Evolutionary conservation across 2,329 filamentous ascomycete species (phyloP).

Genomic region (Rutstroemia sp.): DNA sequence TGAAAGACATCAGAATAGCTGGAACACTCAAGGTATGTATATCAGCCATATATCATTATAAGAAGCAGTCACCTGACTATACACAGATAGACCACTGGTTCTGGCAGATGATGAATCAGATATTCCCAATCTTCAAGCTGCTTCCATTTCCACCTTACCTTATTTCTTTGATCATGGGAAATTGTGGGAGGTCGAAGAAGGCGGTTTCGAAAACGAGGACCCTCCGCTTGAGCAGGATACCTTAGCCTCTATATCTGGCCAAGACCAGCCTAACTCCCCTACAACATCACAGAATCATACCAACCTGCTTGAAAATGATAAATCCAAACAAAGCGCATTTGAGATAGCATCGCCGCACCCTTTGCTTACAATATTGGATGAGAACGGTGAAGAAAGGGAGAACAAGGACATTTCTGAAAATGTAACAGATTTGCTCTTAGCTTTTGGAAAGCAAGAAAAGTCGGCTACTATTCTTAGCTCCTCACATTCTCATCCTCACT

Average conservation of each 20-base stretch:
- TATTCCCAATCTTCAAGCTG: no score
- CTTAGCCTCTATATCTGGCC: neutral
- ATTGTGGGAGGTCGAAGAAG: neutral
- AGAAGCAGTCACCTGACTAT: no score
- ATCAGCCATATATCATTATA: neutral
- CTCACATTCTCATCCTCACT: neutral
- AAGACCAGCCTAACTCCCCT: neutral
- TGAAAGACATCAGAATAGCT: neutral
- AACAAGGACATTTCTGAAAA: neutral
- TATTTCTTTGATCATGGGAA: neutral
- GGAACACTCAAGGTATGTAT: neutral
- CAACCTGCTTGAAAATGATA: neutral
- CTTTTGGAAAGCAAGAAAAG: neutral
- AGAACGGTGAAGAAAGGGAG: no score
- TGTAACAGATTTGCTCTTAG: neutral
- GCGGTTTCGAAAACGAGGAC: neutral
- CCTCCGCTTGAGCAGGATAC: neutral
- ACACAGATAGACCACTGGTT: no score
- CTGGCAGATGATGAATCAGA: no score
- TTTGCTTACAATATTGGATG: no score
- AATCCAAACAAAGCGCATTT: neutral
- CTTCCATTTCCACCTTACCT: no score
- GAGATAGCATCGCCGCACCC: neutral
- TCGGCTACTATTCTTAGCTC: neutral
- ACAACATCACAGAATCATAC: neutral